phyloP scores from a whole-genome alignment of 208 protist species.

The Novymonas esmeraldas region DNA sequence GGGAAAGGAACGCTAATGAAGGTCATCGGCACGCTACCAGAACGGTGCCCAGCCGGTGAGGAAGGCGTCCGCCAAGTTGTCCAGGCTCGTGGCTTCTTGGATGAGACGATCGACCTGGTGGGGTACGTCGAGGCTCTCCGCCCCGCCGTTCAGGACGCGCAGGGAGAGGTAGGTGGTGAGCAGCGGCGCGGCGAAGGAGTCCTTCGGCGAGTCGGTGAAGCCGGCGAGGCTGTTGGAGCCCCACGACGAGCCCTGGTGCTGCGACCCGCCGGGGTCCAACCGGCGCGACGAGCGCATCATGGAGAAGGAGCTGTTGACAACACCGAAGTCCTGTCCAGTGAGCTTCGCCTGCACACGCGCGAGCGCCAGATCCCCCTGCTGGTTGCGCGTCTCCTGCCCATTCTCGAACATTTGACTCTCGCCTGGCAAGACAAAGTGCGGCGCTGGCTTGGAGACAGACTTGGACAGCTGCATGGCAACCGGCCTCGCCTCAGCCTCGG shows the following conservation, averaged over 20 bases:
- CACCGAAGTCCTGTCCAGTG: slow-evolving; percentile 86
- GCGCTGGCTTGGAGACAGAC: slow-evolving; percentile 57
- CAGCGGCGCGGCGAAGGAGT: slow-evolving; percentile 49
- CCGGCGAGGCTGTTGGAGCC: slow-evolving; percentile 41
- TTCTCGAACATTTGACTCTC: slow-evolving; percentile 34
- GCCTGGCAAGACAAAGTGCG: slow-evolving; percentile 12
- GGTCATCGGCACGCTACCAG: slow-evolving; percentile 52
- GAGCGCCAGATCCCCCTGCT: slow-evolving; percentile 83
- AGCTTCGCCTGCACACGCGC: slow-evolving; percentile 88
- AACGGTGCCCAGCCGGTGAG: slow-evolving; percentile 92
- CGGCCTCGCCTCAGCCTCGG: slow-evolving; percentile 29
- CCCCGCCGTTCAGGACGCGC: slow-evolving; percentile 51
- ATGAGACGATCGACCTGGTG: slow-evolving; percentile 92
- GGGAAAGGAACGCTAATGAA: too few species aligned
- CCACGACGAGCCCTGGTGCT: slow-evolving; percentile 50
- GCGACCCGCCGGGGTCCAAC: slow-evolving; percentile 16
- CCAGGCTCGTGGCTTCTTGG: slow-evolving; percentile 85
- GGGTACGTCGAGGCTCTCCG: slow-evolving; percentile 70
- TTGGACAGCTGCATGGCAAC: slow-evolving; percentile 78
- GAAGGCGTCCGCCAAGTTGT: slow-evolving; percentile 90
- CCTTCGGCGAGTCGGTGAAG: slow-evolving; percentile 49
- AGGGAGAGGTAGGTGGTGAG: slow-evolving; percentile 82
- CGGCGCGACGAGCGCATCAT: slow-evolving; percentile 46
- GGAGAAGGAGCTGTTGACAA: slow-evolving; percentile 68
- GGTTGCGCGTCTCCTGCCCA: slow-evolving; percentile 79